Base-by-base conservation (phyloP, 202 grass and related monocot species). In the Dendrocalamus latiflorus region DNA sequence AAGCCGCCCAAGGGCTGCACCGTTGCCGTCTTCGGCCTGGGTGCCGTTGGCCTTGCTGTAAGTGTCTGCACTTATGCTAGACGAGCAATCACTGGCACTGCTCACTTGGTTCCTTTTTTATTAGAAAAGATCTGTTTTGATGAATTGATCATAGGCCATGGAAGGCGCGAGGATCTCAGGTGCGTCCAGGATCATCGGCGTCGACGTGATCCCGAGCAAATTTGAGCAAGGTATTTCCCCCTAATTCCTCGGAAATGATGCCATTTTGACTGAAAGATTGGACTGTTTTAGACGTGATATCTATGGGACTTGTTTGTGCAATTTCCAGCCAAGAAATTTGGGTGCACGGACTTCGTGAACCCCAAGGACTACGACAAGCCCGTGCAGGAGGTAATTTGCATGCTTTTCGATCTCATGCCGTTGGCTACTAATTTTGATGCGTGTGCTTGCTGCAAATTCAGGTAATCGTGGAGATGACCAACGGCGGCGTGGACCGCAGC, bases 281-380 rank as follows among this genome's bases (percentile, higher is more conserved):
- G 6, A 21, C 30, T 9, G 22, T 21, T 9, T 71, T 6, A 21
- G n/a, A 38, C 28, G 24, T 18, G 20, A 70, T 28, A 65, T 26
- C 41, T 4, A 43, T 3, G 11, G 16, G 54, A 38, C 5, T 18
- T 47, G 3, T 20, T n/a, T 41, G 9, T 68, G 4, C 10, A 17
- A n/a, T 84, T 77, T 79, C 55, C 70, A 87, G 89, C 89, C 24
- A 87, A 84, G 72, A 81, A 91, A 22, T 91, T 91, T 66, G 89
- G 89, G 0, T 86, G 76, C 60, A 86, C 85, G 2, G 85, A 90
- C 22, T 90, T 88, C 54, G 54, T 88, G 26, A 83, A 88, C 49
- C 80, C 91, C 25, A 82, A 83, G 43, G 88, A 93, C 43, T 21
- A 89, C 28, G 54, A n/a, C 56, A 89, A 83, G 38, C 50, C 60